A percentile compares a stretch with the other conserved stretches of the same genome.
Evolutionary conservation across 306 rosid species (phyloP).

Genomic region (Acmispon strigosus): DNA sequence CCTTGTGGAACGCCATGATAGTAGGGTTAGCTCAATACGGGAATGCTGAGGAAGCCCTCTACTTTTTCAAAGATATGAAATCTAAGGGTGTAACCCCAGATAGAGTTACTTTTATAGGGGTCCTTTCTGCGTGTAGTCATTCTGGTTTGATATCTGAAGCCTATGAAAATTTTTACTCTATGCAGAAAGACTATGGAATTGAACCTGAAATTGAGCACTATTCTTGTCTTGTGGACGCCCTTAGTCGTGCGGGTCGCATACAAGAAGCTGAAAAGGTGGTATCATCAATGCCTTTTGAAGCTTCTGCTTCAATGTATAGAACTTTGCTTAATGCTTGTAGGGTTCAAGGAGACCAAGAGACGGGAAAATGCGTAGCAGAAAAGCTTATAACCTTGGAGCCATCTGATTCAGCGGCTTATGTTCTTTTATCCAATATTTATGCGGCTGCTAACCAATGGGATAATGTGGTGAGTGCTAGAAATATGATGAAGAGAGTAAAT

Average conservation of each 20-base stretch:
- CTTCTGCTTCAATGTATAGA: slow-evolving; percentile 72
- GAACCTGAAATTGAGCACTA: slow-evolving; percentile 70
- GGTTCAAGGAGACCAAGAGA: slow-evolving; percentile 51
- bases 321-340: slow-evolving; percentile 75
- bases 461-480: slow-evolving; percentile 48
- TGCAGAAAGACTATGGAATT: slow-evolving; percentile 47
- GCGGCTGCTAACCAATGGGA: slow-evolving; percentile 80
- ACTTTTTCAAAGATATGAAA: slow-evolving; percentile 54
- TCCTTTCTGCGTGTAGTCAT: slow-evolving; percentile 77
- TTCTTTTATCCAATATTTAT: slow-evolving; percentile 67
- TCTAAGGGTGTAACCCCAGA: slow-evolving; percentile 46
- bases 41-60: slow-evolving; percentile 58
- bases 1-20: slow-evolving; percentile 81
- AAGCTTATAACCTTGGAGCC: slow-evolving; percentile 65
- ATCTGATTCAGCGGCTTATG: slow-evolving; percentile 64
- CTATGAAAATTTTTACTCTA: slow-evolving; percentile 44
- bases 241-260: slow-evolving; percentile 67
- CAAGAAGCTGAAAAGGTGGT: slow-evolving; percentile 67
- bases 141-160: slow-evolving; percentile 70
- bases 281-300: slow-evolving; percentile 72
- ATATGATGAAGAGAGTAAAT: slow-evolving; percentile 53
- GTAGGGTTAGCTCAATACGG: slow-evolving; percentile 86
- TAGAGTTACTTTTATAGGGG: slow-evolving; percentile 67
- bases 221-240: slow-evolving; percentile 73
- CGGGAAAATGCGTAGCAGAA: slow-evolving; percentile 49